A percentile compares a stretch with the other conserved stretches of the same genome.
These are phyloP conservation scores for Cadophora malorum DNA, from an alignment of 2,329 filamentous ascomycete species.

Conservation along the genomic window DNA sequence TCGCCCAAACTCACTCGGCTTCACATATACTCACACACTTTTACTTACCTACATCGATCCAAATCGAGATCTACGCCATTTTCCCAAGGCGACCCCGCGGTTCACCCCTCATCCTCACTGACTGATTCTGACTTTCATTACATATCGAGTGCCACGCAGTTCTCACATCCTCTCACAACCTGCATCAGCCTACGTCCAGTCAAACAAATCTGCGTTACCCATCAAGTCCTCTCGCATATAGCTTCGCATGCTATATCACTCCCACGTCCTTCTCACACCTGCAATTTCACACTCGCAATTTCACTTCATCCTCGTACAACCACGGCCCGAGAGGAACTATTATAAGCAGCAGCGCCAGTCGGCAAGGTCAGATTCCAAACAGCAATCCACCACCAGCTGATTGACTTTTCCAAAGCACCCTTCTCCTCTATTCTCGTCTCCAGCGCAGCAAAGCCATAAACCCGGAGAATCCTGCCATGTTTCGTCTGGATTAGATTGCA, in stretches of 20 bases:
- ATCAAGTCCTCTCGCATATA: conserved; percentile 11
- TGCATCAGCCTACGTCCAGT: conserved; percentile 1
- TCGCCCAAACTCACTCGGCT: background rate
- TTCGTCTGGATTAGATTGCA: conserved; percentile 1
- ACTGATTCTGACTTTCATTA: background rate
- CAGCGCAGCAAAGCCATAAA: background rate
- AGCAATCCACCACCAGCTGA: background rate
- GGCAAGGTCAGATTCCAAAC: background rate
- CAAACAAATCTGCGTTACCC: background rate
- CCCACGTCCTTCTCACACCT: background rate
- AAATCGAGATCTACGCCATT: background rate
- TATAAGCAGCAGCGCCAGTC: conserved; percentile 4
- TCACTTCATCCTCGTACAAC: background rate
- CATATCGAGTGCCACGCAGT: conserved; percentile 9
- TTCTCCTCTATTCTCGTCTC: background rate
- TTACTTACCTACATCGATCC: background rate
- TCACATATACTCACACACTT: background rate
- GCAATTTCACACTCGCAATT: background rate
- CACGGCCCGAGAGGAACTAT: background rate
- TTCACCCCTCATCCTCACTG: background rate
- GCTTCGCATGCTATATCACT: conserved; percentile 9
- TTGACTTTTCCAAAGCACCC: conserved; percentile 3
- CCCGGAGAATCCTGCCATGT: conserved; percentile 14
- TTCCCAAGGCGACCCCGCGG: background rate
- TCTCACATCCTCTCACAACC: conserved; percentile 1